phyloP scores from a whole-genome alignment of 1,284 basidiomycete genomes.

The Ustilago esculenta region DNA sequence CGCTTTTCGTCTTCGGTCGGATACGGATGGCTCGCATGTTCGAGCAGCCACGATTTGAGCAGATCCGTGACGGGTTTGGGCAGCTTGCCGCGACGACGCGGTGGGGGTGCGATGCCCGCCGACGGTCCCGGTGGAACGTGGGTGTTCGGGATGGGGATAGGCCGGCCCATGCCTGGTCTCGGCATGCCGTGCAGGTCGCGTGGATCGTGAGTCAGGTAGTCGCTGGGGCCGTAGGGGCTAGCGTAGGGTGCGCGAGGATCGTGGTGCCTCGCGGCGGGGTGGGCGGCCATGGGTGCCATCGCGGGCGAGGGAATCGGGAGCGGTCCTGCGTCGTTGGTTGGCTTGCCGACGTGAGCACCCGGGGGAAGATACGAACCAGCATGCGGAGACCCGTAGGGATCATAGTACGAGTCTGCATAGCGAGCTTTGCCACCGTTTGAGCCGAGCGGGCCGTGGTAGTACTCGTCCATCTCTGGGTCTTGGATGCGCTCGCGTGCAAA shows the following conservation, averaged over 20 bases:
- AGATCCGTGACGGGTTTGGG: slow-evolving; percentile 89
- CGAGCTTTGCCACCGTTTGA: slow-evolving; percentile 16
- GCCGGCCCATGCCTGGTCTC: slow-evolving; percentile 20
- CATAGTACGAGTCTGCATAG: slow-evolving; percentile 31
- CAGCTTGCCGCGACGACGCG: slow-evolving; percentile 78
- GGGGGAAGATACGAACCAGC: slow-evolving; percentile 22
- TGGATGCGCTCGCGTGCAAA: slow-evolving; percentile 46
- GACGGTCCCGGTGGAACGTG: slow-evolving; percentile 47
- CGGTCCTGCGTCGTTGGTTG: slow-evolving; percentile 13
- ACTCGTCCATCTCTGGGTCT: slow-evolving; percentile 48
- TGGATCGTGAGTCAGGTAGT: slow-evolving; percentile 29
- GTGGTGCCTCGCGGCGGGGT: slow-evolving; percentile 12
- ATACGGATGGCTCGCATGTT: slow-evolving; percentile 87
- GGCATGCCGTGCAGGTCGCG: slow-evolving; percentile 33
- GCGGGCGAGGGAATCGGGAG: slow-evolving; percentile 16
- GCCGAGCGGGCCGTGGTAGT: slow-evolving; percentile 33
- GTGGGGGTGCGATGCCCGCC: slow-evolving; percentile 42
- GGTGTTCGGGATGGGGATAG: slow-evolving; percentile 23
- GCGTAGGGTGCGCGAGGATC: slow-evolving; percentile 17
- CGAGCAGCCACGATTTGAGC: slow-evolving; percentile 87
- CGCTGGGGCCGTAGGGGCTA: slow-evolving; percentile 21
- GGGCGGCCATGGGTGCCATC: slow-evolving; percentile 14
- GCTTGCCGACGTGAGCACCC: slow-evolving; percentile 10
- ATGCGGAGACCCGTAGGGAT: slow-evolving; percentile 36
- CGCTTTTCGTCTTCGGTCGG: slow-evolving; percentile 91